These are phyloP conservation scores for Aspergillus incahuasiensis DNA, from an alignment of 495 filamentous ascomycete genomes.

Conservation along the genomic window DNA sequence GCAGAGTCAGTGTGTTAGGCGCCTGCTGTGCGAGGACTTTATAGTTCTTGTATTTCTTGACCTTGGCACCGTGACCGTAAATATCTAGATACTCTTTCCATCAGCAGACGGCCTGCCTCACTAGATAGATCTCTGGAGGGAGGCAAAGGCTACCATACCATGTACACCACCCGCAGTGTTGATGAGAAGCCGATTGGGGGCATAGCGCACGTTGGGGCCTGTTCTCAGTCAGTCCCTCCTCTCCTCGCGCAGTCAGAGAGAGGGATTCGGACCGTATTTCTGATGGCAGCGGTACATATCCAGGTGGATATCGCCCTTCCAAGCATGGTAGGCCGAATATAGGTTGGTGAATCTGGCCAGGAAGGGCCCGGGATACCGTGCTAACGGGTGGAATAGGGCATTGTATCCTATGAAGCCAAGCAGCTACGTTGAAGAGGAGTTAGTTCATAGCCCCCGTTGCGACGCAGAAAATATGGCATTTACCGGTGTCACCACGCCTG, in stretches of 20 bases:
- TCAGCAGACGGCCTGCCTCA: too few relatives aligned
- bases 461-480: too few relatives aligned
- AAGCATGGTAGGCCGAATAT: constrained; percentile 54
- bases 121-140: not conserved
- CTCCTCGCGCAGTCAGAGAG: not conserved
- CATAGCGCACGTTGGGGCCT: not conserved
- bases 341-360: constrained; percentile 39
- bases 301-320: constrained; percentile 40
- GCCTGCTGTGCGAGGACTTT: not conserved
- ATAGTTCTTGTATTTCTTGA: not conserved
- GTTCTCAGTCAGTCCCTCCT: too few relatives aligned
- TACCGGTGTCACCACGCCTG: too few relatives aligned
- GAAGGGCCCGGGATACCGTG: constrained; percentile 29
- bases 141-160: not conserved
- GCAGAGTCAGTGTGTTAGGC: not conserved
- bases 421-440: too few relatives aligned
- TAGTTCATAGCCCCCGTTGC: too few relatives aligned
- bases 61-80: not conserved
- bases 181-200: not conserved
- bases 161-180: not conserved
- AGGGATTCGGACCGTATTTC: constrained; percentile 42
- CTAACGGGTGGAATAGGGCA: constrained; percentile 24
- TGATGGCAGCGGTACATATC: constrained; percentile 54
- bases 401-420: not conserved
- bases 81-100: not conserved